Conservation (phyloP, 345 rosid species). For the Geranium rotundifolium region DNA sequence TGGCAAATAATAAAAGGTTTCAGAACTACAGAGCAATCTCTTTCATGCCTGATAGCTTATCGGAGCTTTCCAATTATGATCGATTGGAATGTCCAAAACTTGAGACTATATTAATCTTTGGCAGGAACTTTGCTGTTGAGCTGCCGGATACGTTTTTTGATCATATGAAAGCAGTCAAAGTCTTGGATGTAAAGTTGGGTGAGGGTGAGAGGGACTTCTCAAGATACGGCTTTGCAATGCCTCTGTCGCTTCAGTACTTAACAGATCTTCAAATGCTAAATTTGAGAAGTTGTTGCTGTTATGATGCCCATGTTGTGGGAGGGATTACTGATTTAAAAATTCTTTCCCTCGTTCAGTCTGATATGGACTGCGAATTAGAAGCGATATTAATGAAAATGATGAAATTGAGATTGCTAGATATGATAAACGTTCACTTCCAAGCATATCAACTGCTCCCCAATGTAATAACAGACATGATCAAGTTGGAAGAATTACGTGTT, state of each 20-base stretch:
- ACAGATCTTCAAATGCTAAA: background rate
- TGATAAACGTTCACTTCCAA: background rate
- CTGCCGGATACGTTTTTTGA: background rate
- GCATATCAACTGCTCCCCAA: background rate
- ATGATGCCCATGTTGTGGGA: background rate
- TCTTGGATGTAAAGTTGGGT: background rate
- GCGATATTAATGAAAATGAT: background rate
- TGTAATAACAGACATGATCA: background rate
- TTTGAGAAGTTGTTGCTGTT: background rate
- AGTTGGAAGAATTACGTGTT: slow-evolving; percentile 4
- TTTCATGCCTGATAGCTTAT: background rate
- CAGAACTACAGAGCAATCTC: slow-evolving; percentile 1
- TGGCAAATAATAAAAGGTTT: background rate
- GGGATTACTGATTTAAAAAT: background rate
- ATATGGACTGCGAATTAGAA: background rate
- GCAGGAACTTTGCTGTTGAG: background rate
- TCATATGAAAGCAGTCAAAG: slow-evolving; percentile 2
- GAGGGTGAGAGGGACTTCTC: background rate
- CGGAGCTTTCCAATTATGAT: background rate
- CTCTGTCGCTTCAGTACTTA: slow-evolving; percentile 1
- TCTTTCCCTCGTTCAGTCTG: background rate
- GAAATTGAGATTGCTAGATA: background rate
- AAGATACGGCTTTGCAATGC: background rate
- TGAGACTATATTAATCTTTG: slow-evolving; percentile 1
- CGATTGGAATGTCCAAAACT: background rate